Conservation (phyloP, 2,329 filamentous ascomycete species). For the Colletotrichum destructivum region DNA sequence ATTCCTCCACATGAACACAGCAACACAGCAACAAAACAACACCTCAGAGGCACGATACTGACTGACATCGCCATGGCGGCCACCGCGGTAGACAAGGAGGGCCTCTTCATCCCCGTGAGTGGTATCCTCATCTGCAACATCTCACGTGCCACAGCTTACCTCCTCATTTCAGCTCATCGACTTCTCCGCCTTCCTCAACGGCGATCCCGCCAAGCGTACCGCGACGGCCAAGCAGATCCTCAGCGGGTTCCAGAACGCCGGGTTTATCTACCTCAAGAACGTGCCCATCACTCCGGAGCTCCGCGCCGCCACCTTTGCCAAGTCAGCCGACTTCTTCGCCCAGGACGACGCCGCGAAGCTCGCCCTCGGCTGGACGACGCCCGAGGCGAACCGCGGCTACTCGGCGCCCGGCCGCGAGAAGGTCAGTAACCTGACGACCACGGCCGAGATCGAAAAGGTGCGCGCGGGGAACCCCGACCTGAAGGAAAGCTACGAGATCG, state of each 20-base stretch:
- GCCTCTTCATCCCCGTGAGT: conserved; percentile 69
- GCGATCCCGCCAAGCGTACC: conserved; percentile 71
- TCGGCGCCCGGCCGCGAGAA: conserved; percentile 80
- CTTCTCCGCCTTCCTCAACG: conserved; percentile 80
- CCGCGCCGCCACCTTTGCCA: conserved; percentile 74
- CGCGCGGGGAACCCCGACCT: conserved; percentile 73
- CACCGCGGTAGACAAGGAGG: conserved; percentile 65
- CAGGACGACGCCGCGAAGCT: conserved; percentile 76
- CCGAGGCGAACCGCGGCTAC: conserved; percentile 82
- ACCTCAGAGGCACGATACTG: not conserved
- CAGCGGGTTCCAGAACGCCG: conserved; percentile 85
- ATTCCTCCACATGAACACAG: no score
- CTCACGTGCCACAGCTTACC: conserved; percentile 34
- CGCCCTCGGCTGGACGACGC: conserved; percentile 78
- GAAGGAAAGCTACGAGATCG: conserved; percentile 78
- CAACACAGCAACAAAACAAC: no score
- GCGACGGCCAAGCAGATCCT: conserved; percentile 81
- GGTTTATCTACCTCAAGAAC: conserved; percentile 91
- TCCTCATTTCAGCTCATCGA: conserved; percentile 75
- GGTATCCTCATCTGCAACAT: conserved; percentile 47
- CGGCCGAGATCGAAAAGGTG: conserved; percentile 69
- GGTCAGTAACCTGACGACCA: conserved; percentile 71
- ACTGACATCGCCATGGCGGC: conserved; percentile 51
- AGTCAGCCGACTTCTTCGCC: conserved; percentile 80
- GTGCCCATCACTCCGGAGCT: conserved; percentile 77